Percentiles rank a stretch among this genome's conserved stretches.
These are phyloP conservation scores for Erucastrum elatum DNA, from an alignment of 345 rosid genomes.

Conservation along the genomic window DNA sequence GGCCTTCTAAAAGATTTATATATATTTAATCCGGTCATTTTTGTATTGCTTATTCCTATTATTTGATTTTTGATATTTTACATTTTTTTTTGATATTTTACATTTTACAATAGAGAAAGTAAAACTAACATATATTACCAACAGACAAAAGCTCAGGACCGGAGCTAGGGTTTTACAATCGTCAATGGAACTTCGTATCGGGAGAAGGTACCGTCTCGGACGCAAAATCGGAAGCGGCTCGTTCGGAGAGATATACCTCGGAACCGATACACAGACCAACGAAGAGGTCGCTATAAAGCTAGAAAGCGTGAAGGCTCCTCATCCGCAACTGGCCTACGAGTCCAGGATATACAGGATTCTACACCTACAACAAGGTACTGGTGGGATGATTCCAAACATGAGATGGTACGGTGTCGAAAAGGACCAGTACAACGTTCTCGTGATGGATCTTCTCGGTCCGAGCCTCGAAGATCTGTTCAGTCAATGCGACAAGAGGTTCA, in stretches of 20 bases:
- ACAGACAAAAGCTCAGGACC: background rate
- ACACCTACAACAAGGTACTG: constrained; percentile 54
- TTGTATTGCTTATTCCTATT: constrained; percentile 4
- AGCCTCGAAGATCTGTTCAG: constrained; percentile 89
- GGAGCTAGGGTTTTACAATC: background rate
- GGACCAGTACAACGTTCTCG: constrained; percentile 74
- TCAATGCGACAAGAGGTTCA: constrained; percentile 76
- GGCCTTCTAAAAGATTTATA: background rate
- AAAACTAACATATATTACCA: background rate
- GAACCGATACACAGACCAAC: constrained; percentile 75
- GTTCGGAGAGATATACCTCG: constrained; percentile 91
- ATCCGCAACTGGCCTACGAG: constrained; percentile 80
- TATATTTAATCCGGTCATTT: background rate
- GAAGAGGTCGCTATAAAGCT: constrained; percentile 97
- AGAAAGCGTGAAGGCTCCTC: constrained; percentile 78
- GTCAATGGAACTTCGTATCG: constrained; percentile 80
- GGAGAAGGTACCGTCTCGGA: constrained; percentile 78
- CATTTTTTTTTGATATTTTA: background rate
- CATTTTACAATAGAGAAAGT: background rate
- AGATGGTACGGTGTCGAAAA: constrained; percentile 92
- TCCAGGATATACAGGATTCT: constrained; percentile 77
- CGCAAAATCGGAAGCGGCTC: constrained; percentile 98
- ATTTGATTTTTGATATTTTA: background rate
- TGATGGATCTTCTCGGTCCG: constrained; percentile 96
- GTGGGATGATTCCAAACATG: constrained; percentile 83